Conservation (phyloP, 1,284 basidiomycete species). For the Chiua sp. region DNA sequence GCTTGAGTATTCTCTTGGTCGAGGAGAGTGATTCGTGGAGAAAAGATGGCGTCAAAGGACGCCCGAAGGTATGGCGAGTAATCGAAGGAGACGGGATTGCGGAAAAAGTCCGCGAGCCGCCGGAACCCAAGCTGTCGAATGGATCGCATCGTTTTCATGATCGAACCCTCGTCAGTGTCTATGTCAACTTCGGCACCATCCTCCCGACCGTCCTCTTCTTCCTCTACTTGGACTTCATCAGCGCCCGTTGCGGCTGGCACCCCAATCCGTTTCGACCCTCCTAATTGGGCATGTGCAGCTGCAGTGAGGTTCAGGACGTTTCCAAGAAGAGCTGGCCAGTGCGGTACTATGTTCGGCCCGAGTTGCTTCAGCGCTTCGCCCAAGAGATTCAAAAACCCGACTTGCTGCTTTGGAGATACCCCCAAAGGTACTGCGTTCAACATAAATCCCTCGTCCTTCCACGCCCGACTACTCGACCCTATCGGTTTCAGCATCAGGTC, state of each 20-base stretch:
- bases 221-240: conserved; percentile 37
- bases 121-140: conserved; percentile 88
- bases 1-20: conserved; percentile 92
- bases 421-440: conserved; percentile 38
- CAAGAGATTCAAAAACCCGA: conserved; percentile 86
- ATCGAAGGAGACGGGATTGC: conserved; percentile 72
- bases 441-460: conserved; percentile 31
- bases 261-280: conserved; percentile 21
- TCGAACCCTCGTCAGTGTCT: conserved; percentile 41
- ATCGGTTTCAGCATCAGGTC: conserved; percentile 93
- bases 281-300: conserved; percentile 59
- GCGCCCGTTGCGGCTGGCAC: conserved; percentile 21
- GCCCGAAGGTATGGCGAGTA: conserved; percentile 74
- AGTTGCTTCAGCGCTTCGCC: conserved; percentile 84
- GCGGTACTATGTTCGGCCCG: conserved; percentile 68
- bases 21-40: conserved; percentile 79
- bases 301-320: conserved; percentile 69
- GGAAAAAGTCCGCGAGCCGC: conserved; percentile 90
- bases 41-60: conserved; percentile 78
- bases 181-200: conserved; percentile 34
- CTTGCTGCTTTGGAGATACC: conserved; percentile 72
- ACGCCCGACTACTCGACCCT: conserved; percentile 38
- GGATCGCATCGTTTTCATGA: conserved; percentile 56
- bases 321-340: conserved; percentile 79
- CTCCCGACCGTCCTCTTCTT: conserved; percentile 44